A percentile compares a stretch with the other conserved stretches of the same genome.
Conservation (phyloP, 345 rosid species). For the Dipteronia sinensis region DNA sequence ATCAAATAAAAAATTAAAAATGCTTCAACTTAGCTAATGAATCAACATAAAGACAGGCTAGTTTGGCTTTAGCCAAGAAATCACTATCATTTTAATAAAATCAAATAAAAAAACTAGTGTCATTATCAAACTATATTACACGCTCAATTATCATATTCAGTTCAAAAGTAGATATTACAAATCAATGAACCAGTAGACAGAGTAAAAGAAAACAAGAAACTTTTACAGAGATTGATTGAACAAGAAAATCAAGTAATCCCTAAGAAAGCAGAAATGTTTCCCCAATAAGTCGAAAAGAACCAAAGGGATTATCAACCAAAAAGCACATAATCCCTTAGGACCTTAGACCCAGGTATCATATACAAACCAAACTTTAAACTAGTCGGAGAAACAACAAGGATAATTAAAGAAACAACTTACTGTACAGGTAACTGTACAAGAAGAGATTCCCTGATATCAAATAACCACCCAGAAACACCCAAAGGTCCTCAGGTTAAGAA, state of each 20-base stretch:
- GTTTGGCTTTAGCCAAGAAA: neutral
- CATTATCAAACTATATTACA: neutral
- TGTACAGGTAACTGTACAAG: conserved; percentile 62
- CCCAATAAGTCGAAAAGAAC: conserved; percentile 29
- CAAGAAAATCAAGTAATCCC: conserved; percentile 17
- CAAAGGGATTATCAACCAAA: conserved; percentile 16
- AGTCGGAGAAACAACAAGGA: neutral
- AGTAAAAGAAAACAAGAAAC: neutral
- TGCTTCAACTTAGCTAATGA: too few relatives aligned
- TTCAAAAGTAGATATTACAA: neutral
- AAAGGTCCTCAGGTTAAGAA: conserved; percentile 18
- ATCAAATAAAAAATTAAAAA: too few relatives aligned
- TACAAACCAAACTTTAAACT: conserved; percentile 25
- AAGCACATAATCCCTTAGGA: conserved; percentile 12
- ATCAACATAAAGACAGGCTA: neutral
- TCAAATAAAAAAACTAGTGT: too few relatives aligned
- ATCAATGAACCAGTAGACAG: neutral
- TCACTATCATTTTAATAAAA: neutral
- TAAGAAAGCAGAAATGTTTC: conserved; percentile 7
- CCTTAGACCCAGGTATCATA: conserved; percentile 18
- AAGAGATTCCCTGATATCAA: conserved; percentile 24
- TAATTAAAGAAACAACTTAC: conserved; percentile 37
- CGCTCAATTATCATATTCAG: neutral
- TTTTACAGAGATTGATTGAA: conserved; percentile 7
- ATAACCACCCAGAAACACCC: conserved; percentile 8